A percentile compares a stretch with the other conserved stretches of the same genome.
Evolutionary conservation across 176 grass and related monocot genomes (phyloP).

Genomic region (Juncus inflexus): DNA sequence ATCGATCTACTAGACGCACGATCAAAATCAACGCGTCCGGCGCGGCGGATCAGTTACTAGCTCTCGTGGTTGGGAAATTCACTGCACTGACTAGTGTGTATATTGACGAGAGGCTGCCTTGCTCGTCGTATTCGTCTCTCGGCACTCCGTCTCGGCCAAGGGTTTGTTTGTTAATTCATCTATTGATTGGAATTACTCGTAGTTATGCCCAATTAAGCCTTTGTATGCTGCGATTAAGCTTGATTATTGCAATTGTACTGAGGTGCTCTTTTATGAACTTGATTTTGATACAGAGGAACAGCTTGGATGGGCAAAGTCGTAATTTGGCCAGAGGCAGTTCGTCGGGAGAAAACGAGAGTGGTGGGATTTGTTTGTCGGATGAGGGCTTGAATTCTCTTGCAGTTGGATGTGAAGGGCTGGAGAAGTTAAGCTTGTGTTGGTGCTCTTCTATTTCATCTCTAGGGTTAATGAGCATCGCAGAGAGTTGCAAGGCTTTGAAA

Average conservation of each 20-base stretch:
- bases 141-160: conserved; percentile 7
- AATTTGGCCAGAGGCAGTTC: conserved; percentile 13
- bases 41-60: conserved; percentile 45
- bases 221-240: background rate
- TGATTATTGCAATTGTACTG: background rate
- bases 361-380: conserved; percentile 54
- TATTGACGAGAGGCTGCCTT: conserved; percentile 47
- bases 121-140: background rate
- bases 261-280: background rate
- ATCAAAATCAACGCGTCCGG: conserved; percentile 54
- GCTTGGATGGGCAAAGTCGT: conserved; percentile 11
- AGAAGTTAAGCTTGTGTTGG: conserved; percentile 73
- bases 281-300: conserved; percentile 32
- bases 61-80: conserved; percentile 42
- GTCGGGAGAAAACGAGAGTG: conserved; percentile 24
- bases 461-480: conserved; percentile 58
- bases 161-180: background rate
- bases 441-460: conserved; percentile 63
- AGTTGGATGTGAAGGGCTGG: conserved; percentile 55
- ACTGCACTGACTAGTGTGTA: conserved; percentile 45
- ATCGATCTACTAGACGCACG: conserved; percentile 44
- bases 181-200: background rate
- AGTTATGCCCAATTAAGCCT: background rate
- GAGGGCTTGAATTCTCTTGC: conserved; percentile 52
- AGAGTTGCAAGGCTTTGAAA: conserved; percentile 63